phyloP scores from a whole-genome alignment of 441 rosid genomes.

The Brassica balearica region DNA sequence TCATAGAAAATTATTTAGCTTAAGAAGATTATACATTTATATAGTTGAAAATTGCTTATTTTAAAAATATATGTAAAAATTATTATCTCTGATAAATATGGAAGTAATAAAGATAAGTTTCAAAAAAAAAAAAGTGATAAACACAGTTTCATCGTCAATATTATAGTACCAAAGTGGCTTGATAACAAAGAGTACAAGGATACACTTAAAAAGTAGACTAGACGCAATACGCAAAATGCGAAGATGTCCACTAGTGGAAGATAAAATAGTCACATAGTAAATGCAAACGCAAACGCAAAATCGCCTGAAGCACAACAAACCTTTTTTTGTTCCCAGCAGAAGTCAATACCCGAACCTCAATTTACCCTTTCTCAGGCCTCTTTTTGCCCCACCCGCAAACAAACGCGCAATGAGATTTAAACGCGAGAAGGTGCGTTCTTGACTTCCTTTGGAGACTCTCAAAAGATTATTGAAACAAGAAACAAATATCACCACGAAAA shows the following conservation, averaged over 20 bases:
- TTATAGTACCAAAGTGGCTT: constrained; percentile 7
- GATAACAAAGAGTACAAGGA: constrained; percentile 1
- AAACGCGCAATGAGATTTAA: constrained; percentile 52
- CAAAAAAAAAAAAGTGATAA: constrained; percentile 7
- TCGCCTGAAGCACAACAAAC: constrained; percentile 28
- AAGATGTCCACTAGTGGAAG: constrained; percentile 31
- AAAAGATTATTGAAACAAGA: not conserved
- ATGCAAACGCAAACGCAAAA: constrained; percentile 18
- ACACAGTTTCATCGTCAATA: constrained; percentile 21
- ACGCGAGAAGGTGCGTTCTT: constrained; percentile 88
- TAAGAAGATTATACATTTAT: too few species aligned
- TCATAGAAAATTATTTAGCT: not conserved
- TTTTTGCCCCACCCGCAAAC: constrained; percentile 27
- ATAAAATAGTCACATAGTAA: constrained; percentile 8
- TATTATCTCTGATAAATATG: too few species aligned
- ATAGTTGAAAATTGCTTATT: too few species aligned
- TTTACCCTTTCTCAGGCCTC: constrained; percentile 38
- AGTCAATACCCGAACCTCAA: constrained; percentile 97
- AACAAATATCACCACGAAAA: constrained; percentile 30
- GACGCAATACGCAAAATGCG: constrained; percentile 30
- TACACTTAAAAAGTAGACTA: constrained; percentile 25
- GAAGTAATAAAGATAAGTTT: not conserved
- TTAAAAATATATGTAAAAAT: too few species aligned
- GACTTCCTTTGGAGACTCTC: constrained; percentile 64
- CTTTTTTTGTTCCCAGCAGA: constrained; percentile 41